These are phyloP conservation scores for Mycena capillaripes DNA, from an alignment of 768 basidiomycete species.

Conservation along the genomic window DNA sequence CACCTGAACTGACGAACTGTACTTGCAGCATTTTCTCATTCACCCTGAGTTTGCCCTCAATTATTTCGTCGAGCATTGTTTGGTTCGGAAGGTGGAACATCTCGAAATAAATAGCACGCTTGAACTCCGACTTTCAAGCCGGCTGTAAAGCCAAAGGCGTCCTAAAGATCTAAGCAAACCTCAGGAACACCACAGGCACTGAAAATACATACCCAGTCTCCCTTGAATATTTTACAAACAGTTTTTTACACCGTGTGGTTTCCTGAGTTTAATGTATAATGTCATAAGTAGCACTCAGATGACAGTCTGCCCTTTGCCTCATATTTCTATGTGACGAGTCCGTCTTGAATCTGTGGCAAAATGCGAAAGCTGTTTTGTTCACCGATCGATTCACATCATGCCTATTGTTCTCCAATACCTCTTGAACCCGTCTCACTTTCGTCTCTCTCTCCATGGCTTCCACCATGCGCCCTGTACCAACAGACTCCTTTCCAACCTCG, in stretches of 20 bases:
- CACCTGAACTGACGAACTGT: constrained; percentile 21
- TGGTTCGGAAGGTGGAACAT: background rate
- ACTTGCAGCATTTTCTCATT: too few relatives aligned
- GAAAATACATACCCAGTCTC: too few relatives aligned
- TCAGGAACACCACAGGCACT: too few relatives aligned
- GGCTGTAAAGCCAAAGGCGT: too few relatives aligned
- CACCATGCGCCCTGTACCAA: constrained; percentile 54
- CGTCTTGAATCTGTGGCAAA: background rate
- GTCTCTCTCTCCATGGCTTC: constrained; percentile 30
- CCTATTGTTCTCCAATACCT: constrained; percentile 24
- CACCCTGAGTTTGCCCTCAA: too few relatives aligned
- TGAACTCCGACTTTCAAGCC: background rate
- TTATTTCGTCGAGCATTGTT: too few relatives aligned
- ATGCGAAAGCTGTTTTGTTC: background rate
- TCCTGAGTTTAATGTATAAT: too few relatives aligned
- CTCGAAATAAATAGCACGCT: background rate
- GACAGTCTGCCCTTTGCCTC: too few relatives aligned
- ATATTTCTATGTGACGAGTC: too few relatives aligned
- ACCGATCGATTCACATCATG: constrained; percentile 20
- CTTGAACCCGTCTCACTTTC: background rate
- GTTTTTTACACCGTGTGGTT: too few relatives aligned
- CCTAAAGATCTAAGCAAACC: background rate
- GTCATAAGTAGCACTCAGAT: too few relatives aligned
- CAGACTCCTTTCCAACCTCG: constrained; percentile 71
- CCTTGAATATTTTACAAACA: too few relatives aligned